Evolutionary conservation across 306 rosid genomes (phyloP), one percentile per base, ranked within the genome.

Genomic region (Inga laurina): DNA sequence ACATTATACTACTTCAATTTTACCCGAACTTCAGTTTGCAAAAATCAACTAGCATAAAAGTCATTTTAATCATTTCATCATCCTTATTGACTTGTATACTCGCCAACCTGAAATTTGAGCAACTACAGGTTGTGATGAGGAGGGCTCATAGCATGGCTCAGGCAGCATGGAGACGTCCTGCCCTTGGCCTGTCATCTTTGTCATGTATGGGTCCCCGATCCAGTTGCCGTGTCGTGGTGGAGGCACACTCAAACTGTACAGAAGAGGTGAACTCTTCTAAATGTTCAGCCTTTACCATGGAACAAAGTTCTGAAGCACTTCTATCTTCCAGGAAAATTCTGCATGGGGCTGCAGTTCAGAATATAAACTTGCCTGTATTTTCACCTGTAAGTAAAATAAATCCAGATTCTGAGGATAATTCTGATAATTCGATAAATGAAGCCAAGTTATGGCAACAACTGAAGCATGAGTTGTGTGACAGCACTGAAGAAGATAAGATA

Each of bases 121-220:
- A 44, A 86, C 82, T 30, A 30, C 6, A 96, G 99, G 98, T 93
- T 59, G 98, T 91, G 80, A 91, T 96, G 97, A 94, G 81, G 90
- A 96, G 94, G 88, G 98, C 98, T 18, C 94, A 91, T 87, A 92
- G 94, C 88, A 89, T 96, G 97, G 99, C 98, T 82, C 94, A 83
- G 85, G 98, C 99, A 82, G 99, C 99, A 80, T 96, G 99, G 98
- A 79, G 90, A 34, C 97, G 93, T 68, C 98, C 97, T 78, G 79
- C 81, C 51, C 93, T 96, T 74, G 78, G 67, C 75, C 72, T 96
- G 67, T 87, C 98, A 18, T 90, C 99, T 67, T 96, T 94, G 98
- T 92, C 98, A 54, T 96, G 97, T 90, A 91, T 94, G 68, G 99
- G 95, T 32, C 99, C 97, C 37, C 94, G 97, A 32, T 98, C 97